Evolutionary conservation across 2,329 filamentous ascomycete genomes (phyloP).

Genomic region (Monosporascus sp.): DNA sequence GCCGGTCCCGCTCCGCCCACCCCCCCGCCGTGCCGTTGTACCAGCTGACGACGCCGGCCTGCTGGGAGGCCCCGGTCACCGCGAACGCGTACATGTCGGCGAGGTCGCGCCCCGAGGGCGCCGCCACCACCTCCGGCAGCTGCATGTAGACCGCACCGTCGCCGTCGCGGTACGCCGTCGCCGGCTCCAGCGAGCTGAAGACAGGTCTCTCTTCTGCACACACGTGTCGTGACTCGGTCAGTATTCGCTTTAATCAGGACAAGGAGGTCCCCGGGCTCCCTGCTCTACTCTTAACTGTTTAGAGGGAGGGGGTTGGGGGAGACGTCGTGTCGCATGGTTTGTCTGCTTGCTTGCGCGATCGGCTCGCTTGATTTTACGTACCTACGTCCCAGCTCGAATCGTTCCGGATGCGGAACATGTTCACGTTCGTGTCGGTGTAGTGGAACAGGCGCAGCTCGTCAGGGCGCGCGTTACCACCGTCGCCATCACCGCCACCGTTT

Average conservation of each 20-base stretch:
- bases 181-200: background rate
- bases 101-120: background rate
- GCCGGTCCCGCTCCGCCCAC: background rate
- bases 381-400: background rate
- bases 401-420: background rate
- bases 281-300: background rate
- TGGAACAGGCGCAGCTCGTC: background rate
- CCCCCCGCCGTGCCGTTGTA: background rate
- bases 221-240: background rate
- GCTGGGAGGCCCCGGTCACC: background rate
- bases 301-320: background rate
- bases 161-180: background rate
- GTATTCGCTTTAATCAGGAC: constrained; percentile 1
- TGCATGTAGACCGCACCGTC: background rate
- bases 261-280: background rate
- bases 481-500: background rate
- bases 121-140: background rate
- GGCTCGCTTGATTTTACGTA: background rate
- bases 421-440: background rate
- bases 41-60: background rate
- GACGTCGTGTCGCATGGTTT: background rate
- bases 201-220: background rate
- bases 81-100: background rate
- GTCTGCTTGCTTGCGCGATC: background rate
- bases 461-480: background rate